phyloP scores from a whole-genome alignment of 2,329 filamentous ascomycete genomes.

The Colletotrichum sp. region DNA sequence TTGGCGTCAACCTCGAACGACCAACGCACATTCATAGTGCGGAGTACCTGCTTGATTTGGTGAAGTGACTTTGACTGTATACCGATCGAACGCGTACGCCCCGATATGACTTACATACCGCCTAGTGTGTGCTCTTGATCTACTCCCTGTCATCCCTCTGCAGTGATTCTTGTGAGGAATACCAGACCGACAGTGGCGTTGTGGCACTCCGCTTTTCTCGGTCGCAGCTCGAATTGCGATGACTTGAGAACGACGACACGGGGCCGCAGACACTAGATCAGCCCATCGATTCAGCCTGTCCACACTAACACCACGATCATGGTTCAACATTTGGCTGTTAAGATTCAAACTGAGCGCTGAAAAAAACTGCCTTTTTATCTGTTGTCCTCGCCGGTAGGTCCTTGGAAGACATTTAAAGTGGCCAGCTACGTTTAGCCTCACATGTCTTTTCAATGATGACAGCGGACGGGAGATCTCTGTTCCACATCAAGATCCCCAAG shows the following conservation, averaged over 20 bases:
- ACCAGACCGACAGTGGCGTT: neutral
- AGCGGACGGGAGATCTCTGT: too few species aligned
- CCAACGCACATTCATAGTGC: too few species aligned
- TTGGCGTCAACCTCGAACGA: neutral
- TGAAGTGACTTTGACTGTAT: neutral
- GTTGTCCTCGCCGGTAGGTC: rapidly evolving
- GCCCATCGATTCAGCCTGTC: rapidly evolving
- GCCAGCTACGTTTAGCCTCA: neutral
- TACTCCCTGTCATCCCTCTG: neutral
- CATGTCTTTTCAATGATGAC: neutral
- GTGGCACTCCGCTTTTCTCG: rapidly evolving
- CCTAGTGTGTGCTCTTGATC: neutral
- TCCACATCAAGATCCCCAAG: neutral
- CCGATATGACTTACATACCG: neutral
- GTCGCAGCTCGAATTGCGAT: neutral
- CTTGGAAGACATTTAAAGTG: neutral
- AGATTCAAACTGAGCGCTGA: rapidly evolving
- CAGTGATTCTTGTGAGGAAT: neutral
- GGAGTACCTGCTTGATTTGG: too few species aligned
- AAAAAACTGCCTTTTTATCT: neutral
- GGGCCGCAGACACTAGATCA: too few species aligned
- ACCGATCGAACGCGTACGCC: neutral
- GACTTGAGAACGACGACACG: neutral
- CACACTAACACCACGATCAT: neutral
- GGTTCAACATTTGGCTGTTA: neutral